These are phyloP conservation scores for Cylindricascospora bacillispora DNA, from an alignment of 1,139 yeast species.

Conservation along the genomic window DNA sequence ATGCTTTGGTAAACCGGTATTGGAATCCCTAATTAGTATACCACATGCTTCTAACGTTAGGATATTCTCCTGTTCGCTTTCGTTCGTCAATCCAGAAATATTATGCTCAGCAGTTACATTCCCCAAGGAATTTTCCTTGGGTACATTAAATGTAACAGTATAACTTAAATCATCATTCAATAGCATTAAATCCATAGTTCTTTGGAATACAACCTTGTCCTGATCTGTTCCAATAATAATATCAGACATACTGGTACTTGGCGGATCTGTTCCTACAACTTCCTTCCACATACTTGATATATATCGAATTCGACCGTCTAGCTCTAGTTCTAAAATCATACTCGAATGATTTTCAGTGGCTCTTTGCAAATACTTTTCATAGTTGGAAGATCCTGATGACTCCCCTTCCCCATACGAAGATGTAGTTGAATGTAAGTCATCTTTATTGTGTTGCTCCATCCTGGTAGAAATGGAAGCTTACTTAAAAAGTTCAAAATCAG, in stretches of 20 bases:
- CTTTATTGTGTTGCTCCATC: no score
- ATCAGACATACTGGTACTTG: conserved; percentile 32
- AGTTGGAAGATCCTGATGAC: conserved; percentile 14
- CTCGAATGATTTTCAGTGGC: conserved; percentile 65
- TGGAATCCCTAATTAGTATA: conserved; percentile 62
- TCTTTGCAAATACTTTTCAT: conserved; percentile 19
- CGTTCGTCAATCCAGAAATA: conserved; percentile 4
- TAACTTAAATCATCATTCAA: conserved; percentile 58
- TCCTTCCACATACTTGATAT: conserved; percentile 62
- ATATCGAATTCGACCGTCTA: conserved; percentile 67
- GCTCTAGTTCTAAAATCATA: conserved; percentile 74
- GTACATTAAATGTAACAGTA: conserved; percentile 45
- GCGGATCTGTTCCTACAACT: conserved; percentile 41
- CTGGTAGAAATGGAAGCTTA: no score
- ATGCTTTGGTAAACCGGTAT: conserved; percentile 49
- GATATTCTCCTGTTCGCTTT: conserved; percentile 32
- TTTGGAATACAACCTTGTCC: conserved; percentile 55
- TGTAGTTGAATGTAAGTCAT: no score
- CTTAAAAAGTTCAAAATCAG: no score
- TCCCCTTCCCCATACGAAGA: not conserved
- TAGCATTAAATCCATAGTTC: conserved; percentile 62
- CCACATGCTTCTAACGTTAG: conserved; percentile 91
- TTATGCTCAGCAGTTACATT: conserved; percentile 14
- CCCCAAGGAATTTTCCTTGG: conserved; percentile 9
- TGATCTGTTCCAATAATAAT: conserved; percentile 55